These are phyloP conservation scores for Calonectria pteridis DNA, from an alignment of 2,329 filamentous ascomycete species.

Conservation along the genomic window DNA sequence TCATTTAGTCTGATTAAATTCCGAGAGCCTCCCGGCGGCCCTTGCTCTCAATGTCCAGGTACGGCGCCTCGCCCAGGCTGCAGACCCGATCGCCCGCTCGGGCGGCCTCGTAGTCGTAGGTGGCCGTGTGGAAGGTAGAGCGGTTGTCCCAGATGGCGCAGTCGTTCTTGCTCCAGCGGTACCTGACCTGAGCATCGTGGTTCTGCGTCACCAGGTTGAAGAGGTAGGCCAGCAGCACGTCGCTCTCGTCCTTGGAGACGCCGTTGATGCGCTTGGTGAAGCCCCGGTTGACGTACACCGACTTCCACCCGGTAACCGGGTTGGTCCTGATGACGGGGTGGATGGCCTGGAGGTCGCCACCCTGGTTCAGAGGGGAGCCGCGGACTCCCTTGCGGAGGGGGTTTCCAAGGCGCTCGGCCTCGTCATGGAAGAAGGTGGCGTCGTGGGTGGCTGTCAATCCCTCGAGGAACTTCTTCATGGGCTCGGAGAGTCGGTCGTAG, in stretches of 20 bases:
- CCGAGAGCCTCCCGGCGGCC: conserved; percentile 54
- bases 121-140: conserved; percentile 65
- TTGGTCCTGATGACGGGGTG: conserved; percentile 71
- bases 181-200: conserved; percentile 69
- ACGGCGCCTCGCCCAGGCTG: conserved; percentile 58
- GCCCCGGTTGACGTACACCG: conserved; percentile 62
- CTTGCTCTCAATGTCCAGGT: conserved; percentile 53
- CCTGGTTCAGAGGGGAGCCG: conserved; percentile 70
- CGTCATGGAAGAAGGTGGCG: conserved; percentile 63
- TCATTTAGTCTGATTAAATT: conserved; percentile 20
- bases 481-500: conserved; percentile 65
- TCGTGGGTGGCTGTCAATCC: conserved; percentile 61
- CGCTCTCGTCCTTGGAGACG: conserved; percentile 65
- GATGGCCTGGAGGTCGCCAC: conserved; percentile 61
- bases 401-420: conserved; percentile 61
- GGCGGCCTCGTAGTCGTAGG: conserved; percentile 68
- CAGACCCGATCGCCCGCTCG: conserved; percentile 57
- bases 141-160: conserved; percentile 76
- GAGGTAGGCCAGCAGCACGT: conserved; percentile 62
- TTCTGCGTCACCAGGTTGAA: conserved; percentile 64
- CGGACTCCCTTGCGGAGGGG: conserved; percentile 57
- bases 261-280: conserved; percentile 69
- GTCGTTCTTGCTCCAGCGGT: conserved; percentile 65
- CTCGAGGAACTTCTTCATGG: conserved; percentile 61
- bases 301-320: conserved; percentile 71